Evolutionary conservation across 495 filamentous ascomycete genomes (phyloP).

Genomic region (Annulohypoxylon maeteangense): DNA sequence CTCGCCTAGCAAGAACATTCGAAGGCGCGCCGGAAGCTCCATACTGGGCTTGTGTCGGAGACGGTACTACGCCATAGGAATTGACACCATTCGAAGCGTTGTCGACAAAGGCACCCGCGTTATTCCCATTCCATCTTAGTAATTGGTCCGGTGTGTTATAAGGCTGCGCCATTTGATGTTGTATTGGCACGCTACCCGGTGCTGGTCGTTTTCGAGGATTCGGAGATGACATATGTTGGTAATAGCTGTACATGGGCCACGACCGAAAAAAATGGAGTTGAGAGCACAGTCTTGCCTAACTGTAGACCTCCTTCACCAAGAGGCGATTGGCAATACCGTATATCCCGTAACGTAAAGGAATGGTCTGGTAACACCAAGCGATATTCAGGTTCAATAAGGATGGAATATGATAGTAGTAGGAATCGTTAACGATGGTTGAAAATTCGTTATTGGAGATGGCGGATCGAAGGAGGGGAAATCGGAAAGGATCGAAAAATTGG

Average conservation of each 20-base stretch:
- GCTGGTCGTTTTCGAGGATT: slow-evolving; percentile 78
- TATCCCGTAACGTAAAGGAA: background rate
- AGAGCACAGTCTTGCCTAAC: slow-evolving; percentile 15
- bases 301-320: slow-evolving; percentile 10
- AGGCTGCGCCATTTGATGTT: slow-evolving; percentile 57
- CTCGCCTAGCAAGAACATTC: slow-evolving; percentile 73
- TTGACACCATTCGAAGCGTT: slow-evolving; percentile 47
- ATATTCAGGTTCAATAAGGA: background rate
- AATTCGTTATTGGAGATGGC: slow-evolving; percentile 9
- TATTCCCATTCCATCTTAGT: slow-evolving; percentile 54
- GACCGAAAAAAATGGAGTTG: slow-evolving; percentile 3
- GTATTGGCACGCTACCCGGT: slow-evolving; percentile 69
- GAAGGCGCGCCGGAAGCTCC: slow-evolving; percentile 58
- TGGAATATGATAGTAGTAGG: background rate
- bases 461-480: slow-evolving; percentile 15
- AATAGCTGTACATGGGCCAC: slow-evolving; percentile 49
- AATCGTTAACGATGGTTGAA: background rate
- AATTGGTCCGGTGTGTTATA: slow-evolving; percentile 54
- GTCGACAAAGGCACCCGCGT: slow-evolving; percentile 50
- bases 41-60: slow-evolving; percentile 53
- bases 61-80: slow-evolving; percentile 57
- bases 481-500: slow-evolving; percentile 15
- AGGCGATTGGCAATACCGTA: slow-evolving; percentile 7
- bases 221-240: slow-evolving; percentile 57
- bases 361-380: background rate